Conservation (phyloP, 2,329 filamentous ascomycete species). For the Penicillium palitans region DNA sequence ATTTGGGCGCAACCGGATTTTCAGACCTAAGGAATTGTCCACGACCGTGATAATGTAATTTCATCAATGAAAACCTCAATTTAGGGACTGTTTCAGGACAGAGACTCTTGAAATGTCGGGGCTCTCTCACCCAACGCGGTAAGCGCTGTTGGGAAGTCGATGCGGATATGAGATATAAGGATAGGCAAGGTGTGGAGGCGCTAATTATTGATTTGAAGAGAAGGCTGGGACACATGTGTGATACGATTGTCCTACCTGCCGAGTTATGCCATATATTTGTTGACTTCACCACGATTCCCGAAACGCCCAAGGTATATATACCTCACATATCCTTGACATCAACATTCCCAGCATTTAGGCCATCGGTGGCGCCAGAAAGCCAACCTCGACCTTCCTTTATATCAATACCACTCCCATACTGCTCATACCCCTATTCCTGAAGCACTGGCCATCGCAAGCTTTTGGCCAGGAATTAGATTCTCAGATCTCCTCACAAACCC, state of each 20-base stretch:
- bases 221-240: not conserved
- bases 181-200: not conserved
- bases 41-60: not conserved
- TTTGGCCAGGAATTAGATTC: conserved; percentile 12
- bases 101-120: not conserved
- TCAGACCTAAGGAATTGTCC: not conserved
- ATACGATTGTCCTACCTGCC: not conserved
- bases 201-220: not conserved
- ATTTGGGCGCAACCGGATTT: not conserved
- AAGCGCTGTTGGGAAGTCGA: not conserved
- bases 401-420: not conserved
- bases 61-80: not conserved
- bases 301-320: conserved; percentile 2
- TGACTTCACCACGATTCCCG: not conserved
- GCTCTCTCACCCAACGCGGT: not conserved
- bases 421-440: conserved; percentile 14
- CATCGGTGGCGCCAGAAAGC: conserved; percentile 4
- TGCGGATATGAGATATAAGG: not conserved
- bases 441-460: conserved; percentile 14
- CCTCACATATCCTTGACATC: conserved; percentile 11
- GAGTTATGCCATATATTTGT: not conserved
- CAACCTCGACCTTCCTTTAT: conserved; percentile 6
- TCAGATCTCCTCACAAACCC: not conserved
- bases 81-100: not conserved
- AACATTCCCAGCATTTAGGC: not conserved